These are phyloP conservation scores for Firmiana major DNA, from an alignment of 345 rosid genomes.

Conservation along the genomic window DNA sequence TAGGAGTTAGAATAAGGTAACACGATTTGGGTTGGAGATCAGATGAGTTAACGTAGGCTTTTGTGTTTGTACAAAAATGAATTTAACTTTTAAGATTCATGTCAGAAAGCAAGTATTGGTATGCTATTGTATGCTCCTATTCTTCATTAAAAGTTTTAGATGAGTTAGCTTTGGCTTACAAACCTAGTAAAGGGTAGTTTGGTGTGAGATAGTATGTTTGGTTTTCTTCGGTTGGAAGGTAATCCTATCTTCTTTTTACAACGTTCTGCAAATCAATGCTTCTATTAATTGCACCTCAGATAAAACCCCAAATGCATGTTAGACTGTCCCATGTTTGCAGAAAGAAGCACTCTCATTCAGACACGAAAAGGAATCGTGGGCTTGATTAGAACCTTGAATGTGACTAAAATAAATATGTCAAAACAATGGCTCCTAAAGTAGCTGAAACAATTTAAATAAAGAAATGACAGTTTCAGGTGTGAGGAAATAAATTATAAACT, in stretches of 20 bases:
- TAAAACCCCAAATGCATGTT: background rate
- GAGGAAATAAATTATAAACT: background rate
- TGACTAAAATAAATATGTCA: background rate
- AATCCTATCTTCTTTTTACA: background rate
- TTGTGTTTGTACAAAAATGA: constrained; percentile 27
- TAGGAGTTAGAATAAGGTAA: constrained; percentile 6
- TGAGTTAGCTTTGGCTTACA: background rate
- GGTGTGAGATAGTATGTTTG: background rate
- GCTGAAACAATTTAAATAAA: background rate
- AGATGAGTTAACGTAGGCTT: constrained; percentile 25
- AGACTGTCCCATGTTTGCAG: constrained; percentile 1
- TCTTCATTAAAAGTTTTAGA: background rate
- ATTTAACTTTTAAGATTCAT: constrained; percentile 12
- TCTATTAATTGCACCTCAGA: background rate
- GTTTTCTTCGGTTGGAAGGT: background rate
- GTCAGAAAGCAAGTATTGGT: constrained; percentile 9
- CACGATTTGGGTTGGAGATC: constrained; percentile 3
- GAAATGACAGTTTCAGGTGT: background rate
- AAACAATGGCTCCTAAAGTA: no score
- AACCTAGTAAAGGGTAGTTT: constrained; percentile 1
- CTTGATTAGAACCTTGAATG: background rate
- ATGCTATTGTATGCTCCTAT: background rate
- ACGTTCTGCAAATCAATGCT: background rate
- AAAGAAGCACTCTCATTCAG: background rate
- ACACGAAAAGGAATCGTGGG: background rate